Conservation (phyloP, 2,329 filamentous ascomycete species). For the Aspergillus jensenii region DNA sequence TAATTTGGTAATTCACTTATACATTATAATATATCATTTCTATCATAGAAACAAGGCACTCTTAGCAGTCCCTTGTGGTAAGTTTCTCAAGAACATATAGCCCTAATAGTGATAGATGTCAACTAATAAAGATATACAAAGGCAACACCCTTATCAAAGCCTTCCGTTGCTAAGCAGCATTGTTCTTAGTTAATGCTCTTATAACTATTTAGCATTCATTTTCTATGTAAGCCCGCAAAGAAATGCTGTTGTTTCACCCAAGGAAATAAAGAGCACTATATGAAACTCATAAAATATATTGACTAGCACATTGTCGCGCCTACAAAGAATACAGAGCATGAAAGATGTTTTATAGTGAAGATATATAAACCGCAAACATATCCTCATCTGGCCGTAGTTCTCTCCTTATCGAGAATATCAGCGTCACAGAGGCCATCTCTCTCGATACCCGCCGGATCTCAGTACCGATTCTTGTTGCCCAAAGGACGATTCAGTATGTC, state of each 20-base stretch:
- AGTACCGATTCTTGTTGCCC: not conserved
- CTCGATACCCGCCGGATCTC: not conserved
- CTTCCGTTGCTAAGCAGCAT: not conserved
- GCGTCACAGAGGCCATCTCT: not conserved
- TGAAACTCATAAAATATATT: not conserved
- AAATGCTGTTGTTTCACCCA: not conserved
- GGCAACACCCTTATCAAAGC: not conserved
- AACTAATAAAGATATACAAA: not conserved
- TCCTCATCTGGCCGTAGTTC: not conserved
- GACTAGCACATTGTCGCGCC: not conserved
- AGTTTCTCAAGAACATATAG: not conserved
- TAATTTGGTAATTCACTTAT: no score
- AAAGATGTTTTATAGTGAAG: not conserved
- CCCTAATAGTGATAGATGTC: not conserved
- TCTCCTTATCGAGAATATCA: not conserved
- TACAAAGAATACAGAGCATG: not conserved
- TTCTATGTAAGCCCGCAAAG: not conserved
- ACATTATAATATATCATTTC: no score
- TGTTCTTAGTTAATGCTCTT: not conserved
- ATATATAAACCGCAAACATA: not conserved
- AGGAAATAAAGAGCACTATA: no score
- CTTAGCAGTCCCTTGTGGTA: no score
- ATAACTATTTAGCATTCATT: no score
- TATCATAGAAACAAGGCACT: no score
- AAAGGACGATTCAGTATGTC: no score